phyloP scores from a whole-genome alignment of 257 asterid genomes.

The Solanum pennellii region DNA sequence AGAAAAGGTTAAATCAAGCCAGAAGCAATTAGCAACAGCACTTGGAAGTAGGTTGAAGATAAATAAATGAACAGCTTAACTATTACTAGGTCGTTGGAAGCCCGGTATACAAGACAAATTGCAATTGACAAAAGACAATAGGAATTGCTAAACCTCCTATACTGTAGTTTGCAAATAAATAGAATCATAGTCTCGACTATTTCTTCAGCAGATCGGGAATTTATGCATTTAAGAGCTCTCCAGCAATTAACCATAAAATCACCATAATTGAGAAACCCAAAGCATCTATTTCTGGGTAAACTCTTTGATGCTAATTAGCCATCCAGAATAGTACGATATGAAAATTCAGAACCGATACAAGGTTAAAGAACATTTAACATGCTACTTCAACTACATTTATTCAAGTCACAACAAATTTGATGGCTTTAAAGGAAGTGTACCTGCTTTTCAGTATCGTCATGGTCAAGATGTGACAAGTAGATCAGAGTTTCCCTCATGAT shows the following conservation, averaged over 20 bases:
- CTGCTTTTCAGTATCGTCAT: slow-evolving; percentile 96
- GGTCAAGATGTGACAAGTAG: slow-evolving; percentile 97
- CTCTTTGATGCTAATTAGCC: background rate
- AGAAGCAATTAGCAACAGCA: background rate
- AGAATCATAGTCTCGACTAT: background rate
- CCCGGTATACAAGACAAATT: background rate
- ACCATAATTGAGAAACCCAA: background rate
- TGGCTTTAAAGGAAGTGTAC: slow-evolving; percentile 18
- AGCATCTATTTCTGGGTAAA: background rate
- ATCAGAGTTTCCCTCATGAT: slow-evolving; percentile 97
- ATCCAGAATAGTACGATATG: background rate
- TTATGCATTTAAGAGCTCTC: background rate
- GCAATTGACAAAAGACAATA: background rate
- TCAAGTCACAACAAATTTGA: background rate
- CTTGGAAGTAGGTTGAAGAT: background rate
- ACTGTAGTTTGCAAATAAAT: background rate
- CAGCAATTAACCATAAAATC: background rate
- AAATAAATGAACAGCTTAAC: background rate
- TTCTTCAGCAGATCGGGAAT: background rate
- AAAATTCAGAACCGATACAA: background rate
- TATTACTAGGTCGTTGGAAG: background rate
- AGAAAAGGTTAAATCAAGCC: background rate
- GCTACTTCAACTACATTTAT: background rate
- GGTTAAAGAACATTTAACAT: background rate
- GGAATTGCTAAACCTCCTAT: background rate